These are phyloP conservation scores for Boletus vermiculosoides DNA, from an alignment of 768 basidiomycete genomes.

Conservation along the genomic window DNA sequence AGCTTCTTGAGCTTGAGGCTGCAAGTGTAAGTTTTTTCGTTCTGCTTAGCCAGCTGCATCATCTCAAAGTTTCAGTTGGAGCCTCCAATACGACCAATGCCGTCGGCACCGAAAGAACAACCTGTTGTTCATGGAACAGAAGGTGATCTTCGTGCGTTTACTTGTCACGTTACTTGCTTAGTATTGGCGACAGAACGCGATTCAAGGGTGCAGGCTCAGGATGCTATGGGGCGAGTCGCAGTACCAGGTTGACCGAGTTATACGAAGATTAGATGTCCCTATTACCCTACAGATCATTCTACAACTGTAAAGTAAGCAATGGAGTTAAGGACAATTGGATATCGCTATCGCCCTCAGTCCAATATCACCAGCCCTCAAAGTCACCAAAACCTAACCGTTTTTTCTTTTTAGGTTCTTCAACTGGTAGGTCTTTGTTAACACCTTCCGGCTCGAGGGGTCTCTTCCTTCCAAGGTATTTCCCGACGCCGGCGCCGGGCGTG, in stretches of 20 bases:
- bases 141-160: conserved; percentile 28
- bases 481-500: conserved; percentile 50
- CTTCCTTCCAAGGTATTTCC: conserved; percentile 72
- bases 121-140: conserved; percentile 35
- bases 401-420: conserved; percentile 70
- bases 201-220: background rate
- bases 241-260: conserved; percentile 23
- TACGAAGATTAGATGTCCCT: background rate
- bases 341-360: background rate
- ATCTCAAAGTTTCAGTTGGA: conserved; percentile 28
- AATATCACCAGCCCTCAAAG: conserved; percentile 72
- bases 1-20: conserved; percentile 67
- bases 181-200: conserved; percentile 1
- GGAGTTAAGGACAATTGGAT: background rate
- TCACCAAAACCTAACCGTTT: conserved; percentile 88
- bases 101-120: conserved; percentile 49
- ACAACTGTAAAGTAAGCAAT: conserved; percentile 13
- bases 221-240: conserved; percentile 14
- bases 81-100: conserved; percentile 41
- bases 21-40: conserved; percentile 48
- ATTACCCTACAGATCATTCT: conserved; percentile 9
- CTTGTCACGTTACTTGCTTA: conserved; percentile 3
- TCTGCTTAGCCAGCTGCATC: background rate
- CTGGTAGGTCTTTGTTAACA: conserved; percentile 9
- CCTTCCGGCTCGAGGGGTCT: conserved; percentile 37